These are phyloP conservation scores for Thraustotheca clavata DNA, from an alignment of 352 stramenopile genomes.

Conservation along the genomic window DNA sequence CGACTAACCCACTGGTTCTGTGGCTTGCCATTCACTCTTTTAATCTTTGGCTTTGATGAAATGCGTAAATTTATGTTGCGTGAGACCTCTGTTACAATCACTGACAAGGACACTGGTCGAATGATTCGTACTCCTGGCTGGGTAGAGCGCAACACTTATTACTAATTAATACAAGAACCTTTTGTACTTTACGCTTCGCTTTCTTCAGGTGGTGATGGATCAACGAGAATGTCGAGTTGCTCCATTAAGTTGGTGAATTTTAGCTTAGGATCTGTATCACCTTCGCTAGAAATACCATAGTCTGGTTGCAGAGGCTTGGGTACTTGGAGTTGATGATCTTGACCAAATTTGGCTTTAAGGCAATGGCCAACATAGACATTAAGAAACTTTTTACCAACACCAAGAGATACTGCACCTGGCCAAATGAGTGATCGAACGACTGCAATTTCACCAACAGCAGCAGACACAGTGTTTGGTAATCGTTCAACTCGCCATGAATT, in stretches of 20 bases:
- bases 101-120: slow-evolving; percentile 70
- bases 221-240: slow-evolving; percentile 68
- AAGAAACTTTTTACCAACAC: slow-evolving; percentile 75
- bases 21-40: slow-evolving; percentile 81
- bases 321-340: slow-evolving; percentile 44
- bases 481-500: slow-evolving; percentile 67
- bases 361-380: slow-evolving; percentile 87
- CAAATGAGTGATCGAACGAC: slow-evolving; percentile 72
- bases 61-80: slow-evolving; percentile 87
- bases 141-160: slow-evolving; percentile 87
- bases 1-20: slow-evolving; percentile 88
- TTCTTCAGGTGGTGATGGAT: slow-evolving; percentile 55
- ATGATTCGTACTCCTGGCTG: slow-evolving; percentile 78
- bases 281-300: slow-evolving; percentile 36
- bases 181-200: not conserved
- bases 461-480: slow-evolving; percentile 54
- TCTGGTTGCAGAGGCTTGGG: slow-evolving; percentile 42
- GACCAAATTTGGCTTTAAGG: slow-evolving; percentile 53
- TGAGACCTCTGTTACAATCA: slow-evolving; percentile 53
- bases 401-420: slow-evolving; percentile 83
- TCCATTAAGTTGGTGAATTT: slow-evolving; percentile 51
- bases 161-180: slow-evolving; percentile 33
- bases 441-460: slow-evolving; percentile 45
- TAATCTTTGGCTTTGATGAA: slow-evolving; percentile 88
- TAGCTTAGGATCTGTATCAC: slow-evolving; percentile 32